Base-by-base conservation (phyloP, 352 stramenopile genomes). In the Thalassiosira oceanica region DNA sequence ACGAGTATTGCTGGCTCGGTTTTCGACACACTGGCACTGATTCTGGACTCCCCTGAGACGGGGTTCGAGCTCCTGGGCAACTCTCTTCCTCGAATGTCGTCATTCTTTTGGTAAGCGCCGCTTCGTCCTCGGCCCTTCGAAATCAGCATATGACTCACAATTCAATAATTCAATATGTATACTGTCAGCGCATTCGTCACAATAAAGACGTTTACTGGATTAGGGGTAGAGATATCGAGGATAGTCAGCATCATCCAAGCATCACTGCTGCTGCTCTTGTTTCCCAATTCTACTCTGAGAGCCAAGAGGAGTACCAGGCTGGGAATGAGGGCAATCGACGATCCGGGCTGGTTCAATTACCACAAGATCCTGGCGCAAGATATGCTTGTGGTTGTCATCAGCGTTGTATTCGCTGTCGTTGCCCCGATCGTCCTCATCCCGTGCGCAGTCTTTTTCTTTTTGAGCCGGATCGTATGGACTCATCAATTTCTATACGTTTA, bases 401-500 rank as follows among this genome's bases (percentile, higher is more conserved):
- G 74, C 36, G 85, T 94, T 21, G 87, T 91, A 5, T 94, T 93
- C 72, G 86, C 84, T 7, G 84, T 91, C 24, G 83, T 94, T 16
- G 87, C 87, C 53, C 88, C 88, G 1, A 74, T 94, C 13, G 88
- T 94, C 8, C 64, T 94, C 4, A 71, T 94, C 28, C 84, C 81
- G 33, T 93, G 72, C 60, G 70, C 67, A 4, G 16, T 88, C 3
- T 94, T 92, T 80, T 93, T 71, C 62, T 68, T 90, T 7, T 73
- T 92, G 52, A 84, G 70, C 36, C 68, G 86, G 21, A 82, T 94
- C 36, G 74, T 91, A 39, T 94, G 90, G 86, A 93, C 88, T 31
- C 87, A 94, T 65, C 87, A 93, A 53, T 87, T 93, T 66, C 56
- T 94, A 5, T 94, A 92, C 61, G 78, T 93, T 2, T 94, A 93